phyloP scores from a whole-genome alignment of 305 asterid species.

The Fraxinus xanthoxyloides region DNA sequence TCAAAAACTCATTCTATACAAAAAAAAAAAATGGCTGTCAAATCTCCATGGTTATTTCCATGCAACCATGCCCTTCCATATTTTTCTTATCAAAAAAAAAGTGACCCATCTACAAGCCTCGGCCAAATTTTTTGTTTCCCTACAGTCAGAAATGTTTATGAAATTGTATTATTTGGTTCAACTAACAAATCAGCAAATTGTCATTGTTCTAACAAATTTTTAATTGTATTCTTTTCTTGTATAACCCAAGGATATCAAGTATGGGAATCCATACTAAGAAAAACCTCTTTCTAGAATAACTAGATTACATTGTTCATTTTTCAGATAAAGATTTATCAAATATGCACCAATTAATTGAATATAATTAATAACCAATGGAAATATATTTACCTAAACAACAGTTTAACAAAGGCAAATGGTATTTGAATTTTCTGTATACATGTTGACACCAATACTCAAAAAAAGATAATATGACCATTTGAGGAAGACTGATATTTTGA shows the following conservation, averaged over 20 bases:
- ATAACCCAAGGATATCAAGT: background rate
- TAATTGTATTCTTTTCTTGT: background rate
- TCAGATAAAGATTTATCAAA: background rate
- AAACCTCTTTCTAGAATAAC: background rate
- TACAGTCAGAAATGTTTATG: background rate
- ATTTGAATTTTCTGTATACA: background rate
- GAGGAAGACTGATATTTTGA: conserved; percentile 5
- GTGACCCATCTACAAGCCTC: background rate
- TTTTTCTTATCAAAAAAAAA: background rate
- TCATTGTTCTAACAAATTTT: background rate
- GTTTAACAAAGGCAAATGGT: background rate
- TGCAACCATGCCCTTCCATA: background rate
- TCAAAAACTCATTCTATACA: too few relatives aligned
- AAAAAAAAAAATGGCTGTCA: too few relatives aligned
- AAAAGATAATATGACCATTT: background rate
- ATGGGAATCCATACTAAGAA: background rate
- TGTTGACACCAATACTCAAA: too few relatives aligned
- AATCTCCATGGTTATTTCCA: background rate
- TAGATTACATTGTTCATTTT: background rate
- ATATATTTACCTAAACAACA: background rate
- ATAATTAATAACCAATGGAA: background rate
- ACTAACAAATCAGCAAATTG: background rate
- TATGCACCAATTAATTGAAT: background rate
- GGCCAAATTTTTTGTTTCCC: background rate
- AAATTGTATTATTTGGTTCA: background rate